These are phyloP conservation scores for Metschnikowia koreensis DNA, from an alignment of 805 yeast species.

Conservation along the genomic window DNA sequence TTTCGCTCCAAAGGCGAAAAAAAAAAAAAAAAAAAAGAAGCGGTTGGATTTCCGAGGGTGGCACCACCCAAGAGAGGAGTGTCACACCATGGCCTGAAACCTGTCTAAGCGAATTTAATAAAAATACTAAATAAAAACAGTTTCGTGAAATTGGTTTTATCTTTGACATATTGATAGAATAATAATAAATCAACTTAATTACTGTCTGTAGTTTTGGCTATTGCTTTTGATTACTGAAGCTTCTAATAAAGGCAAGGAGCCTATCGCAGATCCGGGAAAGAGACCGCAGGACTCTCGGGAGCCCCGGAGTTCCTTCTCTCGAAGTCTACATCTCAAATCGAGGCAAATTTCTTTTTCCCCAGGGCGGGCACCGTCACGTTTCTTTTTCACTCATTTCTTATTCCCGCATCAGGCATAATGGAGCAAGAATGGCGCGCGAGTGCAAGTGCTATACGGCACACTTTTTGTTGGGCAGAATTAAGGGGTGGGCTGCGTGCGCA, in stretches of 20 bases:
- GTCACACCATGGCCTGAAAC: not conserved
- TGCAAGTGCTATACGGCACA: not conserved
- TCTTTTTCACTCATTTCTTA: slow-evolving; percentile 1
- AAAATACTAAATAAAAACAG: too few relatives aligned
- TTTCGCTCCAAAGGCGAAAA: not conserved
- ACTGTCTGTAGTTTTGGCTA: too few relatives aligned
- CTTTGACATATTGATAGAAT: too few relatives aligned
- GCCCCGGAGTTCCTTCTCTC: not conserved
- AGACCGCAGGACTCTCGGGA: not conserved
- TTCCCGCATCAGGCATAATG: slow-evolving; percentile 3
- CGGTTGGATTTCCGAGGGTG: slow-evolving; percentile 1
- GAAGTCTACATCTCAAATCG: not conserved
- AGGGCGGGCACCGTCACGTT: slow-evolving; percentile 1
- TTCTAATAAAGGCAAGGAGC: not conserved
- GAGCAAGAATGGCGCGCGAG: not conserved
- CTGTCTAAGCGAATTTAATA: not conserved
- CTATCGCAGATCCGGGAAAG: not conserved
- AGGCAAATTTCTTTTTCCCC: not conserved
- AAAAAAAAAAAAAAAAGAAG: not conserved
- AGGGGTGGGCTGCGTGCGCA: not conserved
- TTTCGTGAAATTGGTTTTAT: too few relatives aligned
- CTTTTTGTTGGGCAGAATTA: slow-evolving; percentile 2
- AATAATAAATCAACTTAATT: too few relatives aligned
- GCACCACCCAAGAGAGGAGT: not conserved
- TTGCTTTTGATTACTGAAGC: not conserved